A percentile compares a stretch with the other conserved stretches of the same genome.
Evolutionary conservation across 2,329 filamentous ascomycete genomes (phyloP).

Genomic region (Aureobasidium vineae): DNA sequence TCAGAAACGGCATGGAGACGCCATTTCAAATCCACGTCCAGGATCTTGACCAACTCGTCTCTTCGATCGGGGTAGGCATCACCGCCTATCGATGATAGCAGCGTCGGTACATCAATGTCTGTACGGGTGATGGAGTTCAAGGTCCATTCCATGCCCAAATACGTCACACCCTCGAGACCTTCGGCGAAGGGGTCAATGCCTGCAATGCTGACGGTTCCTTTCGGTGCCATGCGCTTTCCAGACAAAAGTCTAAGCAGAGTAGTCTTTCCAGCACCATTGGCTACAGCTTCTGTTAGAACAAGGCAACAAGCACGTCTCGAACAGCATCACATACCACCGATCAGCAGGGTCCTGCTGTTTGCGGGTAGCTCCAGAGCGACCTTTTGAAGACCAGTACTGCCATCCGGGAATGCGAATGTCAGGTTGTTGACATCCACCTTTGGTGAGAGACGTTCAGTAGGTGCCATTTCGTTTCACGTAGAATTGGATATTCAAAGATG

Average conservation of each 20-base stretch:
- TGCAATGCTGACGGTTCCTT: constrained; percentile 69
- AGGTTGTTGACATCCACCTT: constrained; percentile 73
- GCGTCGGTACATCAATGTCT: constrained; percentile 86
- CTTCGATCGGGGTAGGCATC: constrained; percentile 76
- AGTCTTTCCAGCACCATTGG: constrained; percentile 96
- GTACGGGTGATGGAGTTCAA: constrained; percentile 94
- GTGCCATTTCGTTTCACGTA: constrained; percentile 4
- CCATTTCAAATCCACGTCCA: constrained; percentile 91
- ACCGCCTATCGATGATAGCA: constrained; percentile 82
- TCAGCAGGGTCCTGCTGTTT: constrained; percentile 81
- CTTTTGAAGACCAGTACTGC: constrained; percentile 71
- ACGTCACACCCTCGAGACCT: constrained; percentile 88
- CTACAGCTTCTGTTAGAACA: constrained; percentile 40
- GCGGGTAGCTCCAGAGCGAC: constrained; percentile 75
- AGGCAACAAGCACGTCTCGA: neutral
- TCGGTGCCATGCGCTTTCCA: constrained; percentile 88
- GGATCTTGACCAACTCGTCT: constrained; percentile 80
- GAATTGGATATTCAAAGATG: neutral
- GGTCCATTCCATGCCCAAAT: constrained; percentile 97
- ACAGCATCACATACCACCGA: constrained; percentile 62
- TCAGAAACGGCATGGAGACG: constrained; percentile 95
- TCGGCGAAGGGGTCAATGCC: constrained; percentile 91
- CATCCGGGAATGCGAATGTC: constrained; percentile 86
- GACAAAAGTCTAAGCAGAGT: constrained; percentile 92
- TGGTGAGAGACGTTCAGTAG: constrained; percentile 41